Conservation (phyloP, 225 moss, liverwort and hornwort species). For the Takakia lepidozioides region DNA sequence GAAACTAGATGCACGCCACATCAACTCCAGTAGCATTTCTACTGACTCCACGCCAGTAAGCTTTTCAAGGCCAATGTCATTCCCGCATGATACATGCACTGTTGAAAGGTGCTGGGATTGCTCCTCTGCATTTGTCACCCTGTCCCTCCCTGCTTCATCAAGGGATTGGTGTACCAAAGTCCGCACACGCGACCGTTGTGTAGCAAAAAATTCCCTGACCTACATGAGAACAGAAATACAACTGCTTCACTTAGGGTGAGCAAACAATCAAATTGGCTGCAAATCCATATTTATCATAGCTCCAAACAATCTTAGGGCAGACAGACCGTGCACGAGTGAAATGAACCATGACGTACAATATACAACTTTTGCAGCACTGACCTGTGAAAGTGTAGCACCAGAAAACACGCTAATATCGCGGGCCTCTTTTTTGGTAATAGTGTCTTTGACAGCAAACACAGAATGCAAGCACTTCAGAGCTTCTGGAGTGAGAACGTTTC, state of each 20-base stretch:
- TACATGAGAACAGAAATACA: no score
- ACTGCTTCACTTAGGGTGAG: no score
- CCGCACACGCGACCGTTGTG: slow-evolving; percentile 57
- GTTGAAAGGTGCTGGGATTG: slow-evolving; percentile 33
- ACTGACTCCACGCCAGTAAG: slow-evolving; percentile 68
- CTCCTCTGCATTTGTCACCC: slow-evolving; percentile 40
- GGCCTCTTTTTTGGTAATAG: slow-evolving; percentile 77
- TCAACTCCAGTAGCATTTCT: slow-evolving; percentile 55
- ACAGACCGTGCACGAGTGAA: no score
- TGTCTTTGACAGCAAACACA: slow-evolving; percentile 93
- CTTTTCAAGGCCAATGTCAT: slow-evolving; percentile 52
- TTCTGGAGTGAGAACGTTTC: slow-evolving; percentile 40
- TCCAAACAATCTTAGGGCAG: no score
- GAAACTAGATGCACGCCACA: slow-evolving; percentile 51
- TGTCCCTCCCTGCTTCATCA: slow-evolving; percentile 55
- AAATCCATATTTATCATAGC: no score
- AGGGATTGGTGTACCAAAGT: slow-evolving; percentile 60
- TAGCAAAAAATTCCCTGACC: slow-evolving; percentile 81
- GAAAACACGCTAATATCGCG: slow-evolving; percentile 57
- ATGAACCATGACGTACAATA: no score
- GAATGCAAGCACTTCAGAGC: slow-evolving; percentile 43
- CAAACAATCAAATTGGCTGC: no score
- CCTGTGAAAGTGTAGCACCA: slow-evolving; percentile 83
- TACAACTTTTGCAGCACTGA: no score
- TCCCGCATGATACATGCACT: slow-evolving; percentile 19